Conservation (phyloP, 2,329 filamentous ascomycete genomes). For the Ramularia endophylla region DNA sequence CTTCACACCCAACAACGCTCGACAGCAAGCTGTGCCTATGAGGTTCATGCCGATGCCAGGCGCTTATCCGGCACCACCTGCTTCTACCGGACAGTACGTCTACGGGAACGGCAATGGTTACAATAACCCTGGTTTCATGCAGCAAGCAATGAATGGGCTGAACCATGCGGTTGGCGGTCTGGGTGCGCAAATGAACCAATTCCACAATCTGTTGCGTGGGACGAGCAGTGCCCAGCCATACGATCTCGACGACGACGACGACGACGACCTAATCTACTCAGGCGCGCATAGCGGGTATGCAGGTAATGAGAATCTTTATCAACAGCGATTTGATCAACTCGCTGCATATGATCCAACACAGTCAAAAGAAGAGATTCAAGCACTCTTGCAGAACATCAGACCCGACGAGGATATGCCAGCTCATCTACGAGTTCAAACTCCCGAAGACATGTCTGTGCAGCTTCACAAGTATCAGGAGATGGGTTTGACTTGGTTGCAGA, state of each 20-base stretch:
- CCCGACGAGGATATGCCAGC: conserved; percentile 54
- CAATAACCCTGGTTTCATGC: background rate
- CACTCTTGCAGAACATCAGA: conserved; percentile 65
- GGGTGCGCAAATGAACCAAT: conserved; percentile 11
- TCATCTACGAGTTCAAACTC: conserved; percentile 61
- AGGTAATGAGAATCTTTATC: conserved; percentile 23
- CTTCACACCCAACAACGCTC: conserved; percentile 20
- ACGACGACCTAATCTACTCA: conserved; percentile 22
- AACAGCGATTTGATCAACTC: conserved; percentile 20
- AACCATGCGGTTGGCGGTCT: conserved; percentile 6
- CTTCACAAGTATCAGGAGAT: conserved; percentile 80
- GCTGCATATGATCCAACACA: conserved; percentile 41
- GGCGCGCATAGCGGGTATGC: conserved; percentile 22
- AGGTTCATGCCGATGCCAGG: conserved; percentile 20
- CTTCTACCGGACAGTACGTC: background rate
- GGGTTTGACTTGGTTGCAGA: conserved; percentile 69
- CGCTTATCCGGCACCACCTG: conserved; percentile 13
- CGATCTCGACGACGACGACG: conserved; percentile 18
- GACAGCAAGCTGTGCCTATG: conserved; percentile 7
- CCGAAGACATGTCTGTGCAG: conserved; percentile 58
- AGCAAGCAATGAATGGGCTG: conserved; percentile 2
- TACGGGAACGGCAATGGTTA: background rate
- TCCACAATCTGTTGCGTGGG: conserved; percentile 18
- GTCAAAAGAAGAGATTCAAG: conserved; percentile 61
- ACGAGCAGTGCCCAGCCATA: conserved; percentile 8